Percentiles rank a stretch among this genome's conserved stretches.
Evolutionary conservation across 495 filamentous ascomycete species (phyloP).

Genomic region (Neurospora sp.): DNA sequence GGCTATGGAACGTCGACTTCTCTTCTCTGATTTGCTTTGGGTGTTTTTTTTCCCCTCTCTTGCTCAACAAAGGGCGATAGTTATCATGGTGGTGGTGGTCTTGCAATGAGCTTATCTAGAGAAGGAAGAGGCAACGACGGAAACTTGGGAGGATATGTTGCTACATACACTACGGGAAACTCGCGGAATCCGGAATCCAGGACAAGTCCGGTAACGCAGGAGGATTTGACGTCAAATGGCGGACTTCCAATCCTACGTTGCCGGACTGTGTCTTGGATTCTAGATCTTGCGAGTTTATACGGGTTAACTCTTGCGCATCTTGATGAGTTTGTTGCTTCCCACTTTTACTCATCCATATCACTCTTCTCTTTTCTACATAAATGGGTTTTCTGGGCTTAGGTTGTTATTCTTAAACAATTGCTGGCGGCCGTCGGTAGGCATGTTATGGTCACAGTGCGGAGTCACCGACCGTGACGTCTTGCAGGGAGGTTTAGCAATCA

Average conservation of each 20-base stretch:
- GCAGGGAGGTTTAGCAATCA: no score
- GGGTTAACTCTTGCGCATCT: neutral
- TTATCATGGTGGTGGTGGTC: neutral
- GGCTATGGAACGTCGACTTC: neutral
- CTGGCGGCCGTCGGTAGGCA: no score
- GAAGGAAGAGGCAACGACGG: neutral
- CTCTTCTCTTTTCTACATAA: neutral
- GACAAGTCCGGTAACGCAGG: no score
- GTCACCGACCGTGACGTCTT: no score
- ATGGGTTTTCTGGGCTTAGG: neutral
- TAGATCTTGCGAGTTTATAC: no score
- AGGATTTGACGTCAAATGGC: no score
- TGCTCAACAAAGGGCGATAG: neutral
- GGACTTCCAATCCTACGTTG: no score
- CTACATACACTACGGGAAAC: neutral
- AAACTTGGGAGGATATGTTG: neutral
- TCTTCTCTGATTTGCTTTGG: neutral
- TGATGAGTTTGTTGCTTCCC: neutral
- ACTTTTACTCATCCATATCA: neutral
- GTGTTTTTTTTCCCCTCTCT: neutral
- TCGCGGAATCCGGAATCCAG: no score
- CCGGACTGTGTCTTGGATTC: no score
- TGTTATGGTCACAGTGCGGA: no score
- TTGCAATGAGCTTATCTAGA: neutral
- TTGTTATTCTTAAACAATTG: neutral